Evolutionary conservation across 2,329 filamentous ascomycete genomes (phyloP), one percentile per base, ranked within the genome.

Genomic region (Fulvia fulva): DNA sequence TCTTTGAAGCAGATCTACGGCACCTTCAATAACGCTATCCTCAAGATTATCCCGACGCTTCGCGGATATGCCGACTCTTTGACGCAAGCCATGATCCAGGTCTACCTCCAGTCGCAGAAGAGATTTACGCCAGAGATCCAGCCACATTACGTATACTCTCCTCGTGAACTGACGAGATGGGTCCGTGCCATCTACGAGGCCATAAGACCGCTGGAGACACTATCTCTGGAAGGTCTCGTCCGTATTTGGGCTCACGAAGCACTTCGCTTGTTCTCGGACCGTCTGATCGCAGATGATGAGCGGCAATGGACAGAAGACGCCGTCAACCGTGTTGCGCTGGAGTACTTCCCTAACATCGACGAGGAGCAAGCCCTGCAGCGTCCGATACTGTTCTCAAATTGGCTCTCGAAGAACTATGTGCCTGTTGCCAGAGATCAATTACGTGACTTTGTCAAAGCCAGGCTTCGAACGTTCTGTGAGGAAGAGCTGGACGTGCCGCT

Each of bases 181-280:
- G 93, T 96, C 28, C 90, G 95, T 65, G 94, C 95, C 77, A 84
- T 99, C 21, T 99, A 99, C 68, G 94, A 99, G 75, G 93, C 94
- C 0, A 96, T 99, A 64, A 86, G 90, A 61, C 94, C 95, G 12
- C 83, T 99, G 12, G 94, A 99, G 75, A 88, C 82, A 11, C 80
- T 99, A 22, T 86, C 90, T 0, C 78, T 97, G 2, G 95, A 99
- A 76, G 94, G 94, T 0, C 81, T 99, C 50, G 87, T 99, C 44
- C 87, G 94, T 41, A 97, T 99, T 63, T 99, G 94, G 94, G 92
- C 95, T 0, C 94, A 99, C 67, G 94, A 99, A 77, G 94, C 95
- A 58, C 79, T 99, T 51, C 89, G 94, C 51, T 81, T 99, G 45
- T 99, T 99, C 84, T 92, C 97, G 69, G 94, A 99, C 81, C 89